Evolutionary conservation across 257 asterid genomes (phyloP), one percentile per base, ranked within the genome.

Genomic region (Fraxinus cuspidata): DNA sequence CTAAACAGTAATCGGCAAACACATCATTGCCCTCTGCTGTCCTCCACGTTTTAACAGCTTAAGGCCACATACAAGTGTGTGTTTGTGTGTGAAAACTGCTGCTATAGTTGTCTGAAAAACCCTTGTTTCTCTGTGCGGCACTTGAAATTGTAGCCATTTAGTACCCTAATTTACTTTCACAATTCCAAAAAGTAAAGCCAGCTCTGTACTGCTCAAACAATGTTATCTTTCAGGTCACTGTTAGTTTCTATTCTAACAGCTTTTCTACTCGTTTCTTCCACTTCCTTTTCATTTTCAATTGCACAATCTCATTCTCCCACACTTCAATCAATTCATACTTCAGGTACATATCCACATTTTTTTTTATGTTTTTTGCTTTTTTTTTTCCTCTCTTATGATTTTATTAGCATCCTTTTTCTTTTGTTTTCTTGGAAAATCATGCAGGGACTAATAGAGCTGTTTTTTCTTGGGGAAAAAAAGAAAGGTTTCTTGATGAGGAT

Each of bases 401-500:
- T 56, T 23, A 8, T 56, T 44, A 13, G 7, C n/a, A 13, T 44
- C 4, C 65, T 9, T 23, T 40, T 18, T 51, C 5, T 51, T 35
- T 51, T 35, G 58, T 15, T 70, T 70, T 69, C 5, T 79, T 40
- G 31, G 31, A 74, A 67, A 63, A 63, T 23, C 37, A 74, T 80
- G 72, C 82, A 85, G 91, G 84, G 75, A 72, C 74, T 23, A 74
- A 42, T 76, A 81, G 44, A 35, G 80, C 44, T 83, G 71, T 81
- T 27, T 2, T 74, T 18, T 77, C 86, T 37, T 77, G 87, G 90
- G 80, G 65, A 19, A 83, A 85, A 72, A 84, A 47, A 37, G 87
- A 73, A 73, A 90, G 97, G 70, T 73, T 86, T 69, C 90, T 94
- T 51, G 94, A 79, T 60, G 94, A 90, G 67, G 74, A 71, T 80